These are phyloP conservation scores for Neurospora pannonica DNA, from an alignment of 495 filamentous ascomycete genomes.

Conservation along the genomic window DNA sequence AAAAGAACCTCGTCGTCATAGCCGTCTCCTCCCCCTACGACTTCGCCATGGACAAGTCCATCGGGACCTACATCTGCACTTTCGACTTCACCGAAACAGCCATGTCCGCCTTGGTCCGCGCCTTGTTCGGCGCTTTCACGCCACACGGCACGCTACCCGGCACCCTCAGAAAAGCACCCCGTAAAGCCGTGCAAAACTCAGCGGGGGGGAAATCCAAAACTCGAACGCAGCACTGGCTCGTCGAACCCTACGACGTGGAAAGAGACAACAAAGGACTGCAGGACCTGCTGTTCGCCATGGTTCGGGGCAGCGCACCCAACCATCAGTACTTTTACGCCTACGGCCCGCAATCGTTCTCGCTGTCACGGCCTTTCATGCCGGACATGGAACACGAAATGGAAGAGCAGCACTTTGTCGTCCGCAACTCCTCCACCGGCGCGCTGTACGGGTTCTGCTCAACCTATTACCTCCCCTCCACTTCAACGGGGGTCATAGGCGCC, in stretches of 20 bases:
- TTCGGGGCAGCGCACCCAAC: constrained; percentile 36
- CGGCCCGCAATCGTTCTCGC: background rate
- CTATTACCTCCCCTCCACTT: constrained; percentile 54
- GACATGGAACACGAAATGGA: constrained; percentile 20
- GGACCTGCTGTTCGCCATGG: background rate
- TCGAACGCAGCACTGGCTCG: constrained; percentile 55
- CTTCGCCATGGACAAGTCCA: constrained; percentile 81
- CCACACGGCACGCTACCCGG: constrained; percentile 69
- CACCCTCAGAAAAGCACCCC: constrained; percentile 43
- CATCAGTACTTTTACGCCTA: constrained; percentile 26
- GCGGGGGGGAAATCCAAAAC: constrained; percentile 66
- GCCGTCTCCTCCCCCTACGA: constrained; percentile 88
- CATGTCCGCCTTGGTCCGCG: constrained; percentile 69
- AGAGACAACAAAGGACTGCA: constrained; percentile 57
- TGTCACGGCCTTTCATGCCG: background rate
- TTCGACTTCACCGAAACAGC: constrained; percentile 92
- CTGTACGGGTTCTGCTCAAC: constrained; percentile 85
- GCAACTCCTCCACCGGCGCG: constrained; percentile 79
- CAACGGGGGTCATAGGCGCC: constrained; percentile 68
- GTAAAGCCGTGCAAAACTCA: constrained; percentile 67
- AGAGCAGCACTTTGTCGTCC: constrained; percentile 80
- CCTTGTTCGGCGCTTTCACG: constrained; percentile 66
- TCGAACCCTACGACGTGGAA: constrained; percentile 67
- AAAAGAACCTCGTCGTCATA: constrained; percentile 74
- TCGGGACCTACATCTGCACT: constrained; percentile 84